Base-by-base conservation (phyloP, 257 asterid species). In the Phtheirospermum japonicum region DNA sequence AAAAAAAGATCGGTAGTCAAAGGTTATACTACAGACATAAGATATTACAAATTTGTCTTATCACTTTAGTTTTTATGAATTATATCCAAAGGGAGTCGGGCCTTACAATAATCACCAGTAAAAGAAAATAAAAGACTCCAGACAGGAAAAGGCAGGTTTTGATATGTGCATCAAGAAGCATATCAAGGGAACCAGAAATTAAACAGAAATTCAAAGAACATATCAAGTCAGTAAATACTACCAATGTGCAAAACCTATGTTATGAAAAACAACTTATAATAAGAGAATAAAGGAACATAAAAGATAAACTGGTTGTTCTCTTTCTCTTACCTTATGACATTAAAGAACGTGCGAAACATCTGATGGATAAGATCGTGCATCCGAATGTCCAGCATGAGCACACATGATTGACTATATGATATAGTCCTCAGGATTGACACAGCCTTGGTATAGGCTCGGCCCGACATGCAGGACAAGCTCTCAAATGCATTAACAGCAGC, bases 331-430 rank as follows among this genome's bases (percentile, higher is more conserved):
- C 59, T 45, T 18, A 71, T 65, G 19, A 57, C 68, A 59, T 42
- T n/a, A 9, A 71, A 39, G 54, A 71, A 65, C 48, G 37, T 49
- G 42, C 32, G 63, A 65, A 71, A 71, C 71, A 71, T 71, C 19
- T 51, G 68, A 59, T 8, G 30, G 16, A 71, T 7, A 9, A 43
- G 6, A 19, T 30, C 55, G 28, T 51, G 4, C 72, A 65, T 9
- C 68, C 23, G 28, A 12, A 59, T 58, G 64, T 71, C 76, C 59
- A 71, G 37, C 76, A 71, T 71, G 37, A 65, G 18, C 34, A 71
- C 37, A 18, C 71, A 71, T 5, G 65, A 65, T 20, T 53, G 52
- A 45, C 37, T 36, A 43, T 4, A 4, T 20, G 72, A 51, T 9
- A 65, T 33, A 36, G 61, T 13, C 4, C 59, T 23, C 32, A 71